Conservation (phyloP, 176 grass and related monocot genomes). For the Coix lacrymajobi region DNA sequence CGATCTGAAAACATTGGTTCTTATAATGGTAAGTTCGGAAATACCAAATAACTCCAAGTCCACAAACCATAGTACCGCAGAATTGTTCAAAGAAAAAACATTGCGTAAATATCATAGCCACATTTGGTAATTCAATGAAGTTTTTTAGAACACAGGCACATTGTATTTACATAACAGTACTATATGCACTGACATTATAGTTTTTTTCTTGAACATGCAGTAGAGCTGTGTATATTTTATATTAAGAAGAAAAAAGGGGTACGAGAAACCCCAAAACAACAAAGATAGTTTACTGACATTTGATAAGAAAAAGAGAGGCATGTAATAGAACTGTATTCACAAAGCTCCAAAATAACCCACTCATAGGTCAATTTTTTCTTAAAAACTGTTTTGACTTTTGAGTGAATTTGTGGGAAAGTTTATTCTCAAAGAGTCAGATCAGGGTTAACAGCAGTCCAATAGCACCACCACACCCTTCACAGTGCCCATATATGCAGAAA, state of each 20-base stretch:
- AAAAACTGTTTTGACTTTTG: neutral
- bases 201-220: neutral
- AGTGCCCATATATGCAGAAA: neutral
- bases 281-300: neutral
- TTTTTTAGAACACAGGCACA: neutral
- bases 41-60: neutral
- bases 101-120: neutral
- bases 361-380: neutral
- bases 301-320: neutral
- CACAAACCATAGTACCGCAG: constrained; percentile 3
- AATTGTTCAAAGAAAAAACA: neutral
- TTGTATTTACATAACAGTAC: neutral
- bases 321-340: neutral
- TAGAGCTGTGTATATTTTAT: neutral
- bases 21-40: neutral
- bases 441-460: neutral
- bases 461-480: neutral
- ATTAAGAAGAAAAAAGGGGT: neutral
- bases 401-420: neutral
- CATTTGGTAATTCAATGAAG: constrained; percentile 10
- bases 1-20: no score
- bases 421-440: neutral
- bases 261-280: no score
- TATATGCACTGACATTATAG: neutral
- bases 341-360: neutral